Percentiles rank a stretch among this genome's conserved stretches.
Conservation (phyloP, 164 flowering plant genomes). For the Taxillus chinensis region DNA sequence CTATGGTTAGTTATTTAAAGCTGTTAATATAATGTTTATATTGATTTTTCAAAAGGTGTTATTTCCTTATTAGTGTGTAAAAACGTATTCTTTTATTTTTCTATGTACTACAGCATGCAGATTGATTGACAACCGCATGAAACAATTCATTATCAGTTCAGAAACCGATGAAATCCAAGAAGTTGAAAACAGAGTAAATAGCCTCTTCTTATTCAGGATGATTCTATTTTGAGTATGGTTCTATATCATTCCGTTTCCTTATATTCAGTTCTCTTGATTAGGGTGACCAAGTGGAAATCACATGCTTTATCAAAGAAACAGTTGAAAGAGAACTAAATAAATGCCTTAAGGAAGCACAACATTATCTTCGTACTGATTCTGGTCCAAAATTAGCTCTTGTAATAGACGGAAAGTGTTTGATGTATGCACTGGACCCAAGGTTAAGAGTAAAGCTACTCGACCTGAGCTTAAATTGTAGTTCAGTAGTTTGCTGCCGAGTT, state of each 20-base stretch:
- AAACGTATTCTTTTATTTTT: not conserved
- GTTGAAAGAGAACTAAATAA: conserved; percentile 57
- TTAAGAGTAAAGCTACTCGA: conserved; percentile 65
- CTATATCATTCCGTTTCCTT: not conserved
- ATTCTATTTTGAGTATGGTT: not conserved
- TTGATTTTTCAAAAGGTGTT: not conserved
- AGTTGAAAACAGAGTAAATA: conserved; percentile 68
- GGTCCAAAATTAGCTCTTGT: conserved; percentile 76
- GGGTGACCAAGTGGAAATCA: conserved; percentile 89
- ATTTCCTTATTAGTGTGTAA: not conserved
- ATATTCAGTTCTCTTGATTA: conserved; percentile 14
- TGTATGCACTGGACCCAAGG: conserved; percentile 86
- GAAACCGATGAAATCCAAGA: conserved; percentile 87
- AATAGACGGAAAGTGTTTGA: conserved; percentile 94
- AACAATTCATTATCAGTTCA: conserved; percentile 85
- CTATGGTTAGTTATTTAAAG: conserved; percentile 42
- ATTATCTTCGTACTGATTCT: conserved; percentile 26
- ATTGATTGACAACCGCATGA: conserved; percentile 81
- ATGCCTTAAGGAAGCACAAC: conserved; percentile 67
- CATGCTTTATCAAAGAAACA: conserved; percentile 59
- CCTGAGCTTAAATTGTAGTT: conserved; percentile 75
- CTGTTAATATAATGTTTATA: not conserved
- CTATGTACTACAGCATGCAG: conserved; percentile 64
- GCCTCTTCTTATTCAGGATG: not conserved
- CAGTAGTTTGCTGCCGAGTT: conserved; percentile 97